Conservation (phyloP, 352 stramenopile genomes). For the Pythium volutum region DNA sequence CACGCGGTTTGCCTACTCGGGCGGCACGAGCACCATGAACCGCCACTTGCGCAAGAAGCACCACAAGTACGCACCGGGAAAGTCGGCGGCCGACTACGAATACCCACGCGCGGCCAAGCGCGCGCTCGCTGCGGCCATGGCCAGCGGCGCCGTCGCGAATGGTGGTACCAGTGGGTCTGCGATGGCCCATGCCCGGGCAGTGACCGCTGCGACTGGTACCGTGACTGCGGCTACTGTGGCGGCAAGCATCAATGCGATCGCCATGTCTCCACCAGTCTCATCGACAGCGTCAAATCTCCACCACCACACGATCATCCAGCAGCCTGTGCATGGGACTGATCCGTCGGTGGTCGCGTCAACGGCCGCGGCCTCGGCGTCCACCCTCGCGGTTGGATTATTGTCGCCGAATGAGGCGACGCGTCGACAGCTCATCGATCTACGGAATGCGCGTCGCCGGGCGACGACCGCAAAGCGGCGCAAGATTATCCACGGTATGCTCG, state of each 20-base stretch:
- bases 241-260: slow-evolving; percentile 14
- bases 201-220: not conserved
- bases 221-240: slow-evolving; percentile 1
- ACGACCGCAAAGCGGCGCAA: slow-evolving; percentile 42
- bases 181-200: not conserved
- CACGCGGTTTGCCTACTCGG: slow-evolving; percentile 80
- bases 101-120: slow-evolving; percentile 32
- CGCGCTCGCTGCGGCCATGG: slow-evolving; percentile 1
- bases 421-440: slow-evolving; percentile 57
- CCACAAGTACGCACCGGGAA: slow-evolving; percentile 74
- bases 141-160: not conserved
- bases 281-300: not conserved
- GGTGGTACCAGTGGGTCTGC: no score
- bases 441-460: slow-evolving; percentile 45
- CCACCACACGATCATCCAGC: not conserved
- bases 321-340: not conserved
- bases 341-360: not conserved
- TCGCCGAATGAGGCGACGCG: slow-evolving; percentile 46
- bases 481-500: slow-evolving; percentile 34
- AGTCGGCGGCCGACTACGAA: slow-evolving; percentile 71
- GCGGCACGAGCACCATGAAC: slow-evolving; percentile 83
- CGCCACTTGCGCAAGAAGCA: slow-evolving; percentile 80
- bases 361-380: not conserved
- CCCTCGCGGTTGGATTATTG: slow-evolving; percentile 25
- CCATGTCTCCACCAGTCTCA: not conserved